Percentiles rank a stretch among this genome's conserved stretches.
phyloP scores from a whole-genome alignment of 2,329 filamentous ascomycete species.

The Pezicula neosporulosa region DNA sequence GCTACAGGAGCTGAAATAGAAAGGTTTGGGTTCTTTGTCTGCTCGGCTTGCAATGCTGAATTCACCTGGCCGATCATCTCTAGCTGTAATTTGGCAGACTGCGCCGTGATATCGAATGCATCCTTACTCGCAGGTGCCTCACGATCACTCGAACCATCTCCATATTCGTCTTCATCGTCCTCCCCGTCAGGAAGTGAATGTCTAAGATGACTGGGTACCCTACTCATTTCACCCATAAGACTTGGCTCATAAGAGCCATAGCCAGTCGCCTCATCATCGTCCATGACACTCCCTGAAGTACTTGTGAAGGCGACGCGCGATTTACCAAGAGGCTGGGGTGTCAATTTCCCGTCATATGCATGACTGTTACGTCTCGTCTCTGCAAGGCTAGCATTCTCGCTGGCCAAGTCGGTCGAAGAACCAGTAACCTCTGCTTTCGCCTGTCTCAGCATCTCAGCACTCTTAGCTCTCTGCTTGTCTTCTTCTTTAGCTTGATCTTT shows the following conservation, averaged over 20 bases:
- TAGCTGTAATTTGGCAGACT: conserved; percentile 88
- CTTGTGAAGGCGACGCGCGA: conserved; percentile 25
- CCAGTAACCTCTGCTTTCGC: conserved; percentile 73
- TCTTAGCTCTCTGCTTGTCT: conserved; percentile 69
- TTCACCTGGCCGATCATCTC: conserved; percentile 87
- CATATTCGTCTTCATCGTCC: conserved; percentile 68
- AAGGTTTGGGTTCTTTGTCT: conserved; percentile 63
- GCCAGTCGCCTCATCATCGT: conserved; percentile 47
- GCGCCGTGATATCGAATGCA: conserved; percentile 93
- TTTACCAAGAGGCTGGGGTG: neutral
- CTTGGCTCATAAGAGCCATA: conserved; percentile 56
- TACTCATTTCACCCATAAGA: conserved; percentile 35
- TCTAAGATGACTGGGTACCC: conserved; percentile 19
- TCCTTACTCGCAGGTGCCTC: conserved; percentile 81
- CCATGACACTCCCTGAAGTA: conserved; percentile 37
- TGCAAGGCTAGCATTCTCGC: conserved; percentile 17
- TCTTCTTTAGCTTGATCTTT: conserved; percentile 97
- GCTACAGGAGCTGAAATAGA: conserved; percentile 75
- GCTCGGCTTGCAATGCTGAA: conserved; percentile 72
- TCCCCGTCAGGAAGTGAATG: conserved; percentile 39
- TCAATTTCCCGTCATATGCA: neutral
- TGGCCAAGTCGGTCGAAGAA: conserved; percentile 14
- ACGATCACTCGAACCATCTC: conserved; percentile 75
- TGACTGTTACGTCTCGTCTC: conserved; percentile 41
- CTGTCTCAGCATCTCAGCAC: conserved; percentile 71